Evolutionary conservation across 2,329 filamentous ascomycete species (phyloP), one percentile per base, ranked within the genome.

Genomic region (Neopestalotiopsis sp.): DNA sequence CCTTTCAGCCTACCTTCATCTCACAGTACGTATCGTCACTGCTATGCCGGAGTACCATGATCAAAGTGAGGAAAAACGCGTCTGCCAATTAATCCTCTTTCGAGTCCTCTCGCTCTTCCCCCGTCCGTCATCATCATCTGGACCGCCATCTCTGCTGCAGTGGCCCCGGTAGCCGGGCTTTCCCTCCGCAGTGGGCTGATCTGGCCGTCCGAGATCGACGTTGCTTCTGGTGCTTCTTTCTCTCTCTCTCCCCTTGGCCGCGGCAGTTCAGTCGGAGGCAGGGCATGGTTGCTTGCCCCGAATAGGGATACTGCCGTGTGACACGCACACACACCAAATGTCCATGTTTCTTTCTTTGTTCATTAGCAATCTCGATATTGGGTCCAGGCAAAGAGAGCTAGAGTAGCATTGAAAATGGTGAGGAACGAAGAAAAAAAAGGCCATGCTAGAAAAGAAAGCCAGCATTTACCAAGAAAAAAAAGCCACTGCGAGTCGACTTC

Each of bases 121-220:
- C 24, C 24, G 24, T 28, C 32, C 40, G 34, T 42, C 13, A 28
- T 17, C 56, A 67, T 59, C 52, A 28, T 32, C 24, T 24, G 65
- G 65, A 59, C 45, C 45, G 45, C 45, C n/a, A 17, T 17, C 30
- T 34, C 65, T 52, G 65, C 40, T 42, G 65, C 49, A 58, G 14
- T 28, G 20, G 12, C 34, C 59, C 59, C 59, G 32, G 59, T 5
- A 30, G 24, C 24, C 57, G 14, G n/a, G 30, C 30, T 30, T 34
- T n/a, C n/a, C 14, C 34, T 30, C 65, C 65, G 28, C 42, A n/a
- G 34, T 56, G 32, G 56, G 56, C n/a, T 67, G 56, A 45, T n/a
- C 34, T 60, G 32, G 65, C 13, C 40, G 65, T 40, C 65, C 34
- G 65, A 67, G 65, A 67, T 67, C 65, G 65, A 67, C 65, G 52